Conservation (phyloP, 1,284 basidiomycete genomes). For the Ustilago tritici region DNA sequence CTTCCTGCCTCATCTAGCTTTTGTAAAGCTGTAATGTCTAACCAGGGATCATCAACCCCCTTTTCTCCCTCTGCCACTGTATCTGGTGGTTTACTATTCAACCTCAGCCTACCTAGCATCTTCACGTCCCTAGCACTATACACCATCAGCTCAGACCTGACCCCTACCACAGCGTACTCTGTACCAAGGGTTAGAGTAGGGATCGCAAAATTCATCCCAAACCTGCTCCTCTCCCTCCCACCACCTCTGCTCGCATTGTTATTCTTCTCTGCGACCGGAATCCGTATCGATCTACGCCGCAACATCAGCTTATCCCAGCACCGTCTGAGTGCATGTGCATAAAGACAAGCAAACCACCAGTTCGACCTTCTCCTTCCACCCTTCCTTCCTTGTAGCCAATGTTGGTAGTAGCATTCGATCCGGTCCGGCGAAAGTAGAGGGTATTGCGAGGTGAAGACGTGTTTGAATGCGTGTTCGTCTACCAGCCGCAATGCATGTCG, state of each 20-base stretch:
- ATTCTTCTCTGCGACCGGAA: neutral
- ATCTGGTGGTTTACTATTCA: constrained; percentile 3
- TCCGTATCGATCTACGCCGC: neutral
- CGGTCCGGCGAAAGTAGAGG: neutral
- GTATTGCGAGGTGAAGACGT: neutral
- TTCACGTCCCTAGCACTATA: neutral
- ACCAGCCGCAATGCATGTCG: constrained; percentile 12
- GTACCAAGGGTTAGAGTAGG: constrained; percentile 19
- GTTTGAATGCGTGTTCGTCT: constrained; percentile 29
- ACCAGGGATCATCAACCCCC: constrained; percentile 30
- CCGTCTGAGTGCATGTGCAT: neutral
- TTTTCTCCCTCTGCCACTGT: neutral
- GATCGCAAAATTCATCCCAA: constrained; percentile 26
- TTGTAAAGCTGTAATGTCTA: constrained; percentile 30
- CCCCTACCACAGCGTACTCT: constrained; percentile 21
- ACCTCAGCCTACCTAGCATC: constrained; percentile 5
- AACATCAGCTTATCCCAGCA: constrained; percentile 20
- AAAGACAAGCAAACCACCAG: constrained; percentile 22
- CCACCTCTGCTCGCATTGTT: neutral
- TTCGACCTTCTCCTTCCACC: constrained; percentile 2
- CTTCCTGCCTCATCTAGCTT: constrained; percentile 8
- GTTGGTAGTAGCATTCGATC: neutral
- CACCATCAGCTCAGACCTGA: constrained; percentile 25
- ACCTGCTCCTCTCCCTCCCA: constrained; percentile 3
- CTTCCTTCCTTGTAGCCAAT: neutral